Evolutionary conservation across 495 filamentous ascomycete genomes (phyloP).

Genomic region (Stereocaulon alpinum): DNA sequence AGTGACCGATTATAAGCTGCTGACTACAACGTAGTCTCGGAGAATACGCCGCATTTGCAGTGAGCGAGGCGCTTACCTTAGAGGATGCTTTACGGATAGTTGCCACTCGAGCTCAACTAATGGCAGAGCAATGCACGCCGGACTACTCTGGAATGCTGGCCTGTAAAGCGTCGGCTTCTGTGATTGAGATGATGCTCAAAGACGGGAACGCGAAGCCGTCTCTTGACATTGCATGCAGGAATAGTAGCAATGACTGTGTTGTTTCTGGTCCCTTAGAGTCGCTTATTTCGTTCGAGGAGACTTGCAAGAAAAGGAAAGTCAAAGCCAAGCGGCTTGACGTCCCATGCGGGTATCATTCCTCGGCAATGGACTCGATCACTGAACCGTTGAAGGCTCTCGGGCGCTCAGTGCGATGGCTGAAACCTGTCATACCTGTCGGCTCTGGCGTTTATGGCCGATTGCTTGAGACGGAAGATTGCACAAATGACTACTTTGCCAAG

Average conservation of each 20-base stretch:
- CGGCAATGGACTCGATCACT: conserved; percentile 15
- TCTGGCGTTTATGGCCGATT: background rate
- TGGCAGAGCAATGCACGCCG: conserved; percentile 1
- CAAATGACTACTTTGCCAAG: background rate
- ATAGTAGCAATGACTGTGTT: conserved; percentile 17
- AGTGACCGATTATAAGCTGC: background rate
- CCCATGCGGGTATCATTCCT: conserved; percentile 18
- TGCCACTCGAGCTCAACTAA: conserved; percentile 17
- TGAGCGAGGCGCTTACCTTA: conserved; percentile 4
- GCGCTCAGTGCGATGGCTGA: background rate
- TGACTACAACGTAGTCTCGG: background rate
- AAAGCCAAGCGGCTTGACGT: conserved; percentile 13
- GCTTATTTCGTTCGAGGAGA: conserved; percentile 4
- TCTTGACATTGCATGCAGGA: conserved; percentile 17
- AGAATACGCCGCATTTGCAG: conserved; percentile 16
- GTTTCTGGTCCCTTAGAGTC: conserved; percentile 15
- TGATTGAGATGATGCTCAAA: conserved; percentile 1
- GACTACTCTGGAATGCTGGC: conserved; percentile 15
- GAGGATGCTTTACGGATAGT: conserved; percentile 15
- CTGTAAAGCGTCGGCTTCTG: conserved; percentile 3
- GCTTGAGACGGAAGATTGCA: background rate
- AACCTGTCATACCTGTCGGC: background rate
- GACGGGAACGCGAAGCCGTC: background rate
- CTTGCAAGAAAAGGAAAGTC: conserved; percentile 7
- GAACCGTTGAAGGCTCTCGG: background rate